These are phyloP conservation scores for Aspergillus carbonarius DNA, from an alignment of 2,329 filamentous ascomycete genomes.

Conservation along the genomic window DNA sequence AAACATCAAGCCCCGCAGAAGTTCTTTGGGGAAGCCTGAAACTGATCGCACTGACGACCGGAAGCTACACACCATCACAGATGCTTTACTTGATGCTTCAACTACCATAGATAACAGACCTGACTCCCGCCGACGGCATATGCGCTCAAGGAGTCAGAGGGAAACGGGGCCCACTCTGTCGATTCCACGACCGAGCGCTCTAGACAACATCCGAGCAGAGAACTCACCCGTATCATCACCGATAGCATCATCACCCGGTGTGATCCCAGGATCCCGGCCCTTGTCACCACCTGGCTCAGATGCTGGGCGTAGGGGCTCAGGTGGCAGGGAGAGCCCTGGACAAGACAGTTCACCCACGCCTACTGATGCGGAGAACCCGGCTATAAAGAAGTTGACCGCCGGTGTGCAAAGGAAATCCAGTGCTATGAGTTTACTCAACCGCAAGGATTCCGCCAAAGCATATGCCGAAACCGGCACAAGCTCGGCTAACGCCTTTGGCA, in stretches of 20 bases:
- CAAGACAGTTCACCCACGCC: slow-evolving; percentile 32
- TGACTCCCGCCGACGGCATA: slow-evolving; percentile 46
- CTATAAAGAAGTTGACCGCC: slow-evolving; percentile 26
- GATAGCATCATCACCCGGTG: slow-evolving; percentile 37
- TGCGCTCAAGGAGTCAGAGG: slow-evolving; percentile 42
- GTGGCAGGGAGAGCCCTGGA: slow-evolving; percentile 25
- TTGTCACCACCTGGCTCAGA: slow-evolving; percentile 38
- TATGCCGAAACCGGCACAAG: slow-evolving; percentile 65
- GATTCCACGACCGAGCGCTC: slow-evolving; percentile 19
- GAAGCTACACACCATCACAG: slow-evolving; percentile 74
- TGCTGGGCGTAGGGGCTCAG: slow-evolving; percentile 32
- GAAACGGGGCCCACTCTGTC: slow-evolving; percentile 22
- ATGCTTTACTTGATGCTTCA: slow-evolving; percentile 87
- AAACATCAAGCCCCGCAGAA: slow-evolving; percentile 46
- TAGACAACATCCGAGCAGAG: slow-evolving; percentile 26
- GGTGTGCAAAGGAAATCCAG: slow-evolving; percentile 48
- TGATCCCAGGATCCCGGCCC: slow-evolving; percentile 29
- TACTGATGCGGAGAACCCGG: slow-evolving; percentile 31
- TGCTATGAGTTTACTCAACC: slow-evolving; percentile 61
- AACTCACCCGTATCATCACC: slow-evolving; percentile 34
- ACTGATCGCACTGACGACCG: slow-evolving; percentile 37
- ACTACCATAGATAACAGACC: slow-evolving; percentile 74
- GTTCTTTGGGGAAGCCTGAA: slow-evolving; percentile 25
- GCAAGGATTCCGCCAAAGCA: slow-evolving; percentile 59
- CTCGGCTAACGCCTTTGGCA: slow-evolving; percentile 64